Conservation (phyloP, 2,329 filamentous ascomycete genomes). For the Leptoxyphium fumago region DNA sequence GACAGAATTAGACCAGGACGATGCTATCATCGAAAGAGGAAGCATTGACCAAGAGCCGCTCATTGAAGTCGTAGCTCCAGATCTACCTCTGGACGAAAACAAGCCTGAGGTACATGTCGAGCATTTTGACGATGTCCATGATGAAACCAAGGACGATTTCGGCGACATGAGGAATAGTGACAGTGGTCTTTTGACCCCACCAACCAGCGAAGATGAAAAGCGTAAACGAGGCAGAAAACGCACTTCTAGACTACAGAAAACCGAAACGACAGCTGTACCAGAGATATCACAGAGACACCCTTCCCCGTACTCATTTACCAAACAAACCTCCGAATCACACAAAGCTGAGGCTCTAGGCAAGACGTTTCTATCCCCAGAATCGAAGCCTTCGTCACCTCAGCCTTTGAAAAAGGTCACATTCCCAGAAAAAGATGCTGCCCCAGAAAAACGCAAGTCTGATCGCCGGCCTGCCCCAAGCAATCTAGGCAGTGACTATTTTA, state of each 20-base stretch:
- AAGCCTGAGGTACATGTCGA: slow-evolving; percentile 13
- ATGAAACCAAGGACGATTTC: slow-evolving; percentile 17
- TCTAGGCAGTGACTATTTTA: not conserved
- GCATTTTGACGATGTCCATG: not conserved
- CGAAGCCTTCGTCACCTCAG: slow-evolving; percentile 25
- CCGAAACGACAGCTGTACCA: slow-evolving; percentile 21
- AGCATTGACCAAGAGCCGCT: slow-evolving; percentile 54
- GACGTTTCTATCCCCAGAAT: slow-evolving; percentile 34
- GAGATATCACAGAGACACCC: slow-evolving; percentile 26
- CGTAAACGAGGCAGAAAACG: slow-evolving; percentile 13
- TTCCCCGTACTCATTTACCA: slow-evolving; percentile 32
- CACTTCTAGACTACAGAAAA: slow-evolving; percentile 20
- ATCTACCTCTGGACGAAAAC: slow-evolving; percentile 33
- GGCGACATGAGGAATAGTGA: slow-evolving; percentile 6
- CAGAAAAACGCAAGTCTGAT: slow-evolving; percentile 9
- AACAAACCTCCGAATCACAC: slow-evolving; percentile 17
- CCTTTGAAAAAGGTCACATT: not conserved
- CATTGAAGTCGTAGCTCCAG: slow-evolving; percentile 41
- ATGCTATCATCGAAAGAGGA: slow-evolving; percentile 43
- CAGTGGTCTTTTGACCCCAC: slow-evolving; percentile 17
- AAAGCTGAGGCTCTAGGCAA: slow-evolving; percentile 23
- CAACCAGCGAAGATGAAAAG: slow-evolving; percentile 24
- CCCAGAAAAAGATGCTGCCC: slow-evolving; percentile 6
- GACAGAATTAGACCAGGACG: slow-evolving; percentile 31
- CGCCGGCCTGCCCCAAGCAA: not conserved